phyloP scores from a whole-genome alignment of 2,329 filamentous ascomycete species.

The Mycocentrospora acerina region DNA sequence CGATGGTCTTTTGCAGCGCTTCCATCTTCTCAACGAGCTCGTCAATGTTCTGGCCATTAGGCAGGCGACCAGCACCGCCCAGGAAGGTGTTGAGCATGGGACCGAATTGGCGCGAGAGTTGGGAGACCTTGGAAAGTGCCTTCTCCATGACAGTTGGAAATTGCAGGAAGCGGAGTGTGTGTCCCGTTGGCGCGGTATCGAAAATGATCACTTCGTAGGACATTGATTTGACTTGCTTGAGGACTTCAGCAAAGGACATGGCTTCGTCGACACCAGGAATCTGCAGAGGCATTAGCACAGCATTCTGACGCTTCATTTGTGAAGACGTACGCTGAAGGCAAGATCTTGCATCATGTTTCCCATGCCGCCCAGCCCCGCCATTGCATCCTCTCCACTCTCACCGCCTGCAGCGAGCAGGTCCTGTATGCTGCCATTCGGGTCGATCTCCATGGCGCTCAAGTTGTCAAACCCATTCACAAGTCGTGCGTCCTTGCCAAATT shows the following conservation, averaged over 20 bases:
- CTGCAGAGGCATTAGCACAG: conserved; percentile 47
- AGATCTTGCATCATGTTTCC: conserved; percentile 99
- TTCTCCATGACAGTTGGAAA: conserved; percentile 98
- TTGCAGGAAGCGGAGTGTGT: conserved; percentile 97
- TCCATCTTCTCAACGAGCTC: conserved; percentile 96
- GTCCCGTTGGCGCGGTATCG: conserved; percentile 95
- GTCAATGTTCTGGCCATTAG: conserved; percentile 88
- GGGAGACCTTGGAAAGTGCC: conserved; percentile 93
- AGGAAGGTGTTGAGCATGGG: conserved; percentile 94
- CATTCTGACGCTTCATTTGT: not conserved
- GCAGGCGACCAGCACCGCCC: conserved; percentile 72
- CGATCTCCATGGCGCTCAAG: conserved; percentile 98
- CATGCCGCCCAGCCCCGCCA: conserved; percentile 68
- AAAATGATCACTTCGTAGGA: conserved; percentile 99
- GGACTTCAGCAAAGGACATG: conserved; percentile 98
- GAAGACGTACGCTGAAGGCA: conserved; percentile 76
- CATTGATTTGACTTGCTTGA: conserved; percentile 98
- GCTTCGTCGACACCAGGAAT: conserved; percentile 98
- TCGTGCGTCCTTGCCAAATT: conserved; percentile 97
- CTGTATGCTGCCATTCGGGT: conserved; percentile 96
- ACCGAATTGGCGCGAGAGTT: conserved; percentile 90
- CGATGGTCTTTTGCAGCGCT: conserved; percentile 85
- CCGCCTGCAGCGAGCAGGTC: conserved; percentile 82
- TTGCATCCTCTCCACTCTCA: conserved; percentile 68
- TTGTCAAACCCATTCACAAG: conserved; percentile 90